Evolutionary conservation across 192 early-diverging fungal species (phyloP), one percentile per base, ranked within the genome.

Genomic region (Gaertneriomyces sp.): DNA sequence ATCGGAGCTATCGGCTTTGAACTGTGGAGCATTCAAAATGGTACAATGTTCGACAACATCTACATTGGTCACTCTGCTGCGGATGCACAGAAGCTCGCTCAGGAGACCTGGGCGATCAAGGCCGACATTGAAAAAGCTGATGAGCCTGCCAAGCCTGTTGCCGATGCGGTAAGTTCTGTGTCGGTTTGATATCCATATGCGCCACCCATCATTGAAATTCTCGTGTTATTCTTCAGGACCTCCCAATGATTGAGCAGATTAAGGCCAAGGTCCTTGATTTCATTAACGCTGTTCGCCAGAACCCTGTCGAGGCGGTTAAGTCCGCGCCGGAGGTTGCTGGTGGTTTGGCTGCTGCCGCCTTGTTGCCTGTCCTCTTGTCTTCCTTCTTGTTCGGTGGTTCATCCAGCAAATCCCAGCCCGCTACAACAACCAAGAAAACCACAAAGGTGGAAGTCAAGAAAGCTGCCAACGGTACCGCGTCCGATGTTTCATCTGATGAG

Each of bases 1-100:
- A 93, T 95, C 61, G 82, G 82, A 67, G 91, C 87, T 40, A 78
- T 93, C 63, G 94, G 94, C 8, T 93, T 94, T 64, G 94, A 96
- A 76, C 76, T 96, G 63, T 96, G 93, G 93, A 92, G 90, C 47
- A 95, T 96, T 90, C 90, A 93, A 77, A 76, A 88, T 60, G 79
- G 83, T 38, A 92, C 94, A 59, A 77, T 88, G 20, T 95, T 96
- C 63, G 90, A 96, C 80, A 96, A 95, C 75, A 89, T 96, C 58
- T 93, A 91, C 75, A 72, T 96, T 62, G 92, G 92, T 49, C 79
- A 89, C 79, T 85, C 76, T 68, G 80, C 74, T 12, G 73, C 74
- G 12, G 84, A 85, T 42, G 94, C 93, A 17, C 77, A 85, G 58
- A 72, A 77, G 42, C 80, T 94, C 53, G 83, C 90, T 11, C 77